A percentile compares a stretch with the other conserved stretches of the same genome.
Conservation (phyloP, 371 early-diverging fungal genomes). For the Nosema bombycis region DNA sequence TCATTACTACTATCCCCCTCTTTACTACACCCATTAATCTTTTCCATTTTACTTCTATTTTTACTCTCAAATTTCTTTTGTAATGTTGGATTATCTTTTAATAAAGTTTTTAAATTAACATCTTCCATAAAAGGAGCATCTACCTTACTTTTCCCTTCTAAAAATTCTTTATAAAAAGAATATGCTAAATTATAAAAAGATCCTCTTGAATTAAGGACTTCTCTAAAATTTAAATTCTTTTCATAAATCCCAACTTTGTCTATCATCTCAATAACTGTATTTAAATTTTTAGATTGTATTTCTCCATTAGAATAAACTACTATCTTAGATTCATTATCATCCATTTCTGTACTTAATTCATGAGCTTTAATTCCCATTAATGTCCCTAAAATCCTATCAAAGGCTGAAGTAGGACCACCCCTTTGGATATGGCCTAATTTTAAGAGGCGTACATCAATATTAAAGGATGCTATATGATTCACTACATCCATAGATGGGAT, state of each 20-base stretch:
- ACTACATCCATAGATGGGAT: conserved; percentile 78
- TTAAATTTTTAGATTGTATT: conserved; percentile 6
- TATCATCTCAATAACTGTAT: conserved; percentile 15
- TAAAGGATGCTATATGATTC: conserved; percentile 72
- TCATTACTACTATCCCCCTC: neutral
- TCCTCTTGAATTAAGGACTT: conserved; percentile 26
- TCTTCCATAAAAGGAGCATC: conserved; percentile 12
- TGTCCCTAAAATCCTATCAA: conserved; percentile 83
- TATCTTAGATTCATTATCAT: conserved; percentile 9
- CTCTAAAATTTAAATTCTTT: conserved; percentile 5
- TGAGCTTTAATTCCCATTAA: conserved; percentile 86
- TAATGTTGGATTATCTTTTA: conserved; percentile 1
- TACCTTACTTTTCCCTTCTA: neutral
- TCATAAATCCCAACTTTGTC: conserved; percentile 3
- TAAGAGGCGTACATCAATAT: conserved; percentile 84
- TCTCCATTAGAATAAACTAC: conserved; percentile 24
- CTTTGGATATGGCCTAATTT: conserved; percentile 94
- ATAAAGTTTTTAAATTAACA: conserved; percentile 3
- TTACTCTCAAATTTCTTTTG: conserved; percentile 6
- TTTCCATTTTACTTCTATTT: neutral
- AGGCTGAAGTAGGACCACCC: conserved; percentile 85
- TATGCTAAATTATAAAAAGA: conserved; percentile 27
- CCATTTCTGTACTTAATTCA: conserved; percentile 71
- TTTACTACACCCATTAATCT: neutral
- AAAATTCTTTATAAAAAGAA: conserved; percentile 7